These are phyloP conservation scores for Metarhizium anisopliae DNA, from an alignment of 2,329 filamentous ascomycete species.

Conservation along the genomic window DNA sequence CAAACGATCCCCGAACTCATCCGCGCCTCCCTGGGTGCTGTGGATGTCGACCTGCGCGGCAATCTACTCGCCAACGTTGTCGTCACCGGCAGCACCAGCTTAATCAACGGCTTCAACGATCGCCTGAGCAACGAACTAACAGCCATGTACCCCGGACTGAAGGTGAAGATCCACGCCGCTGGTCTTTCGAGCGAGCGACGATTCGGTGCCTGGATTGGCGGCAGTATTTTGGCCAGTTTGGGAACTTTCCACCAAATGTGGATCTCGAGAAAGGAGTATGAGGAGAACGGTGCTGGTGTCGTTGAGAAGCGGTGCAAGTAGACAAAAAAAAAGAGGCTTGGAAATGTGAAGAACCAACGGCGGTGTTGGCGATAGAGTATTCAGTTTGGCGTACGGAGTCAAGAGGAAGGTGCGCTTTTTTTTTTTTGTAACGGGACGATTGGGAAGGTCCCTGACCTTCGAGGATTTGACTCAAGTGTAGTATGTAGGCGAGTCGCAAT, in stretches of 20 bases:
- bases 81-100: conserved; percentile 77
- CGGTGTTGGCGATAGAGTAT: background rate
- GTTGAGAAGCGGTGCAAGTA: conserved; percentile 75
- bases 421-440: background rate
- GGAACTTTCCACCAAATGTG: conserved; percentile 99
- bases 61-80: conserved; percentile 83
- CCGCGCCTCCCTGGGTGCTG: conserved; percentile 63
- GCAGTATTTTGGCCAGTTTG: conserved; percentile 88
- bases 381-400: conserved; percentile 25
- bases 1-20: conserved; percentile 82
- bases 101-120: conserved; percentile 89
- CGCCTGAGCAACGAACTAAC: conserved; percentile 78
- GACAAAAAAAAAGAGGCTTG: background rate
- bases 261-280: conserved; percentile 96
- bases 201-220: conserved; percentile 93
- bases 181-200: conserved; percentile 80
- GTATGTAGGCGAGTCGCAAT: background rate
- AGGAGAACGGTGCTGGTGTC: conserved; percentile 83
- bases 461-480: background rate
- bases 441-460: background rate
- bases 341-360: background rate
- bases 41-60: conserved; percentile 83
- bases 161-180: conserved; percentile 82
- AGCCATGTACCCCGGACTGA: conserved; percentile 71
- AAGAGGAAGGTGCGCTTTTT: conserved; percentile 15